Evolutionary conservation across 1,284 basidiomycete species (phyloP).

Genomic region (Leccinum angustisporum): DNA sequence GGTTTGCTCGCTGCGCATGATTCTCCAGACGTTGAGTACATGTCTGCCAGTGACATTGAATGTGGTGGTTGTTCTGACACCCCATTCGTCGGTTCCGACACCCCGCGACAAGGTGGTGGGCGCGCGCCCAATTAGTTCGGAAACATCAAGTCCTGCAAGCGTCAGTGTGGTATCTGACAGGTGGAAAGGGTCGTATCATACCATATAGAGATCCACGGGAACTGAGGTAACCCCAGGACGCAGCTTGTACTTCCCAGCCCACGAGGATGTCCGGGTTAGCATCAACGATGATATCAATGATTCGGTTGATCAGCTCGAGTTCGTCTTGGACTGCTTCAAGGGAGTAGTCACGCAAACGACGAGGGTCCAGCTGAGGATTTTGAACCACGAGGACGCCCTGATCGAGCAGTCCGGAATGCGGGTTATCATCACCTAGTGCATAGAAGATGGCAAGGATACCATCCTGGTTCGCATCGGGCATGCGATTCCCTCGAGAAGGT

Average conservation of each 20-base stretch:
- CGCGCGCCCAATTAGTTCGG: conserved; percentile 71
- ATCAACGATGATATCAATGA: conserved; percentile 75
- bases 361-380: conserved; percentile 38
- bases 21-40: conserved; percentile 89
- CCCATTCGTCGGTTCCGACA: conserved; percentile 66
- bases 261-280: conserved; percentile 90
- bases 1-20: conserved; percentile 85
- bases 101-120: conserved; percentile 40
- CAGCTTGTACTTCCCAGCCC: conserved; percentile 90
- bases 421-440: conserved; percentile 50
- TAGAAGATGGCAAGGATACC: conserved; percentile 74
- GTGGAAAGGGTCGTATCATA: conserved; percentile 29
- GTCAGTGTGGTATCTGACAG: background rate
- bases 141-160: conserved; percentile 63
- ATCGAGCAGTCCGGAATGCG: conserved; percentile 39
- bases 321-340: conserved; percentile 69
- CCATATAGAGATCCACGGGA: conserved; percentile 68
- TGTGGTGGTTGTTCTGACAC: conserved; percentile 72
- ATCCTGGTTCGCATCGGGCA: conserved; percentile 75
- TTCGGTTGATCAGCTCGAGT: conserved; percentile 78
- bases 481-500: conserved; percentile 58
- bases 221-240: conserved; percentile 89
- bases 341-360: conserved; percentile 44
- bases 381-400: conserved; percentile 67
- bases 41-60: conserved; percentile 88